Percentiles rank a stretch among this genome's conserved stretches.
phyloP scores from a whole-genome alignment of 2,329 filamentous ascomycete genomes.

The Pyrenophora seminiperda region DNA sequence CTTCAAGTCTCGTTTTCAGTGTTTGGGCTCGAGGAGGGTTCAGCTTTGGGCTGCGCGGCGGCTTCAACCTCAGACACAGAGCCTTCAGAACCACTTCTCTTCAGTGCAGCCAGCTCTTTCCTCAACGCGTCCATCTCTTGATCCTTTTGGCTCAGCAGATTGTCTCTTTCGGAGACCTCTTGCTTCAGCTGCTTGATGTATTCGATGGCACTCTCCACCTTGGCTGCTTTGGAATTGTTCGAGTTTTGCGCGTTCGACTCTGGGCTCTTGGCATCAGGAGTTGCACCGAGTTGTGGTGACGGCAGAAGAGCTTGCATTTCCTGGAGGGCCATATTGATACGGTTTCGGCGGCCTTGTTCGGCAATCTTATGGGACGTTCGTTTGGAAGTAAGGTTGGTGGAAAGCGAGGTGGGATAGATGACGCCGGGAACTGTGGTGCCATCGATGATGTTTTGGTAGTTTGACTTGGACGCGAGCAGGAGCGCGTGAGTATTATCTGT shows the following conservation, averaged over 20 bases:
- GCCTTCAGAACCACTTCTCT: conserved; percentile 24
- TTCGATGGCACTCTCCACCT: conserved; percentile 94
- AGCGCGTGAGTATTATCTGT: conserved; percentile 68
- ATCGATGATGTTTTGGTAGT: conserved; percentile 96
- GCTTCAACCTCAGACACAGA: conserved; percentile 10
- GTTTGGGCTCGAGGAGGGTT: conserved; percentile 19
- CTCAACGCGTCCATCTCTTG: conserved; percentile 58
- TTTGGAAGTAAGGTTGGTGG: conserved; percentile 93
- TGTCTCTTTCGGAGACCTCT: conserved; percentile 70
- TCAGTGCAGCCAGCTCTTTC: conserved; percentile 57
- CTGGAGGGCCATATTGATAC: conserved; percentile 91
- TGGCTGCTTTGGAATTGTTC: conserved; percentile 81
- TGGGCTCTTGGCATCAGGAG: conserved; percentile 43
- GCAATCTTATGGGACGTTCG: conserved; percentile 97
- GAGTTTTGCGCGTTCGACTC: conserved; percentile 45
- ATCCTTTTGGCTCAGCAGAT: conserved; percentile 68
- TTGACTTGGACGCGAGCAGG: conserved; percentile 89
- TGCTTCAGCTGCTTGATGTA: conserved; percentile 87
- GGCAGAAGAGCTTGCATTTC: conserved; percentile 91
- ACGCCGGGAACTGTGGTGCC: conserved; percentile 89
- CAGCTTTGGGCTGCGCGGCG: conserved; percentile 18
- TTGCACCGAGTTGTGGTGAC: conserved; percentile 47
- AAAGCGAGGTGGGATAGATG: conserved; percentile 86
- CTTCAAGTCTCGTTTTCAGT: conserved; percentile 22
- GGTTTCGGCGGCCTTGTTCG: conserved; percentile 91